Conservation (phyloP, 1,284 basidiomycete species). For the Naganishia albida region DNA sequence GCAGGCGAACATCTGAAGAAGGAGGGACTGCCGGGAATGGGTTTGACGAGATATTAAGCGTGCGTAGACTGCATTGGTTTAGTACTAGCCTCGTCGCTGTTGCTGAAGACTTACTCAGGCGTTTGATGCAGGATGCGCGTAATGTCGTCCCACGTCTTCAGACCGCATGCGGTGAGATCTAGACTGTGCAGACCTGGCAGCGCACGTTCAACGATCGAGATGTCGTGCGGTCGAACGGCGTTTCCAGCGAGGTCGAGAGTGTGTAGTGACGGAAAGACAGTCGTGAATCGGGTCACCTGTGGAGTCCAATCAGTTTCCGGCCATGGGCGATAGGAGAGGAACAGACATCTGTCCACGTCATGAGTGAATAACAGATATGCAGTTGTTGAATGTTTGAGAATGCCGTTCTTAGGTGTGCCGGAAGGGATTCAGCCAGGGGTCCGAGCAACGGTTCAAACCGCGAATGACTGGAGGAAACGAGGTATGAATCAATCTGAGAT, state of each 20-base stretch:
- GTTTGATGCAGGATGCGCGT: not conserved
- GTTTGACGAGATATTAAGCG: conserved; percentile 25
- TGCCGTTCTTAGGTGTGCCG: conserved; percentile 51
- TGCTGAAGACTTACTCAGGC: conserved; percentile 9
- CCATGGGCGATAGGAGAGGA: not conserved
- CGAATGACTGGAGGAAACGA: conserved; percentile 38
- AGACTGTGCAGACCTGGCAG: conserved; percentile 4
- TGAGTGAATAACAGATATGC: conserved; percentile 71
- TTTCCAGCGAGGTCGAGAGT: conserved; percentile 79
- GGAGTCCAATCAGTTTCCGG: not conserved
- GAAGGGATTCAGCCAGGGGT: conserved; percentile 41
- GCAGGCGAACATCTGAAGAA: no score
- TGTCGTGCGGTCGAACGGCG: conserved; percentile 16
- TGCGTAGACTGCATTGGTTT: conserved; percentile 2
- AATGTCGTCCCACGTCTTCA: conserved; percentile 25
- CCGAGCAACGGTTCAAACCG: conserved; percentile 65
- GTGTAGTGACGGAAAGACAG: conserved; percentile 64
- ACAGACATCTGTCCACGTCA: conserved; percentile 68
- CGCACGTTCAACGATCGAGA: not conserved
- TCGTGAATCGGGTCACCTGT: conserved; percentile 55
- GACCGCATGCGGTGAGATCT: conserved; percentile 17
- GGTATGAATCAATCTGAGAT: conserved; percentile 22
- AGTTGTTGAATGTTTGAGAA: conserved; percentile 67
- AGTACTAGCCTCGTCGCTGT: no score
- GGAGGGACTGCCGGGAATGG: conserved; percentile 1